Percentiles rank a stretch among this genome's conserved stretches.
Conservation (phyloP, 2,329 filamentous ascomycete genomes). For the Diplodia mutila region DNA sequence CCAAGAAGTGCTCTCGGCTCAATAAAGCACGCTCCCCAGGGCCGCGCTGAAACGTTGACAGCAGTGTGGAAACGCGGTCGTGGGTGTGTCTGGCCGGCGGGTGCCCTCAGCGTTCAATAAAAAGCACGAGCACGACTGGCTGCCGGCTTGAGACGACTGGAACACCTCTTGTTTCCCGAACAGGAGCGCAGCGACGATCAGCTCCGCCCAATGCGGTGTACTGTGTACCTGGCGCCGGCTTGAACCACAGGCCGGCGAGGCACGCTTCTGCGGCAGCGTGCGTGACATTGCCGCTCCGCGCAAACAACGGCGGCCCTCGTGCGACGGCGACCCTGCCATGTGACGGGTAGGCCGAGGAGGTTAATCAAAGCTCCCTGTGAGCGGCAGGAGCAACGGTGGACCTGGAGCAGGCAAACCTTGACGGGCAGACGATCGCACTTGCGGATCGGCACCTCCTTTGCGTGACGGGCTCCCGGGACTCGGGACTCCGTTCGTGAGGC, state of each 20-base stretch:
- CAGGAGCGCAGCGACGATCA: not conserved
- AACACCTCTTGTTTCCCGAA: conserved; percentile 5
- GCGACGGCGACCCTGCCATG: conserved; percentile 9
- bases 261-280: not conserved
- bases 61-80: conserved; percentile 8
- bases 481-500: not conserved
- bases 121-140: conserved; percentile 16
- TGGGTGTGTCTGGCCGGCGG: not conserved
- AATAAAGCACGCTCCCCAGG: conserved; percentile 19
- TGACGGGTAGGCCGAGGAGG: not conserved
- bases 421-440: not conserved
- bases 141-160: conserved; percentile 6
- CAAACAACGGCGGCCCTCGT: conserved; percentile 10
- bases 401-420: not conserved
- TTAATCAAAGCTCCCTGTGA: not conserved
- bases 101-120: conserved; percentile 20
- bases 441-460: conserved; percentile 8
- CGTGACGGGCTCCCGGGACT: conserved; percentile 7
- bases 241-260: not conserved
- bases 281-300: not conserved
- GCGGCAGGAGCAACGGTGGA: not conserved
- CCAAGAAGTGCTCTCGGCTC: conserved; percentile 17
- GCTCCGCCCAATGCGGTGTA: conserved; percentile 6
- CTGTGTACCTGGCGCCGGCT: not conserved
- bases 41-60: conserved; percentile 6